Percentiles rank a stretch among this genome's conserved stretches.
Conservation (phyloP, 2,329 filamentous ascomycete species). For the Diaporthe ampelina region DNA sequence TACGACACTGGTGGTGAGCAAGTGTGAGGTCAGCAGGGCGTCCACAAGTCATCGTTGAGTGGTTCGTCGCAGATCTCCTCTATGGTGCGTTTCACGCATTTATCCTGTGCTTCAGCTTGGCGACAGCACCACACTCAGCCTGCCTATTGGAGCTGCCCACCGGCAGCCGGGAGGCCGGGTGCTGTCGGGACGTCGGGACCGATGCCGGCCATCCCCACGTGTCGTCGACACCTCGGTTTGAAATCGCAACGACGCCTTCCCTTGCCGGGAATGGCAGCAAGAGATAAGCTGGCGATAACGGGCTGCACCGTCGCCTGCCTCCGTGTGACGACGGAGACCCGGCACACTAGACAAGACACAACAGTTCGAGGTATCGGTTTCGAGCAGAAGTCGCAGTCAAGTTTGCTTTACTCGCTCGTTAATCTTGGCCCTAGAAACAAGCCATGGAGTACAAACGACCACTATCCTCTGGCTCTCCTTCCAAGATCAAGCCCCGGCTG, state of each 20-base stretch:
- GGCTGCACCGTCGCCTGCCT: neutral
- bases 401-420: neutral
- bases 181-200: neutral
- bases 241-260: neutral
- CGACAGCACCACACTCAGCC: neutral
- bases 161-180: neutral
- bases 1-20: neutral
- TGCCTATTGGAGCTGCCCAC: neutral
- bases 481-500: slow-evolving; percentile 65
- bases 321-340: neutral
- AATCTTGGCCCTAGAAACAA: neutral
- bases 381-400: neutral
- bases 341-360: neutral
- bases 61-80: slow-evolving; percentile 34
- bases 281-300: slow-evolving; percentile 30
- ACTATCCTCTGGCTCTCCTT: neutral
- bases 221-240: neutral
- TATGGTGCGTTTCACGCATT: slow-evolving; percentile 14
- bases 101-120: slow-evolving; percentile 25
- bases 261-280: neutral
- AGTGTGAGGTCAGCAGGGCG: neutral
- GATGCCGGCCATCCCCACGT: neutral
- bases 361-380: neutral
- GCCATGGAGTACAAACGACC: slow-evolving; percentile 59
- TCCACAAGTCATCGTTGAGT: neutral